Evolutionary conservation across 768 basidiomycete species (phyloP).

Genomic region (Melanogaster broomeanus): DNA sequence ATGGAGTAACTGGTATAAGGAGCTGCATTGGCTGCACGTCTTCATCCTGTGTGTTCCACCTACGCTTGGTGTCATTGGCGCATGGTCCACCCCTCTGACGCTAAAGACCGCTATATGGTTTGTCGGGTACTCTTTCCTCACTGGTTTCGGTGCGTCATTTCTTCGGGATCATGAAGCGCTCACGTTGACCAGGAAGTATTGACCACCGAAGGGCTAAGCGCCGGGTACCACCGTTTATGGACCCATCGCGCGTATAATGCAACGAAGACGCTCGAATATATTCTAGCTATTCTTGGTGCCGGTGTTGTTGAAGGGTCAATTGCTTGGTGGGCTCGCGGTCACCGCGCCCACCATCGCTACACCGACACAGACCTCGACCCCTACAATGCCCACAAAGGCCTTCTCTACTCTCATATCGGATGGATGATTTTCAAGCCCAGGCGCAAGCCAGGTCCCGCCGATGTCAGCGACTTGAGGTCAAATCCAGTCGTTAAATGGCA

Average conservation of each 20-base stretch:
- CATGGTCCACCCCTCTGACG: conserved; percentile 56
- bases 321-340: conserved; percentile 95
- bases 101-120: conserved; percentile 66
- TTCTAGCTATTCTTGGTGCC: conserved; percentile 79
- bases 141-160: conserved; percentile 65
- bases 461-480: conserved; percentile 79
- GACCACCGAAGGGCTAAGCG: conserved; percentile 69
- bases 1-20: conserved; percentile 52
- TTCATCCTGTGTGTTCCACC: conserved; percentile 70
- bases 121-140: conserved; percentile 64
- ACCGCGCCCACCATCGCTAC: conserved; percentile 93
- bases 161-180: neutral
- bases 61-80: conserved; percentile 66
- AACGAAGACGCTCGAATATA: conserved; percentile 76
- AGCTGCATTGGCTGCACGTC: conserved; percentile 73
- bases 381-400: conserved; percentile 85
- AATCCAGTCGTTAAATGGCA: conserved; percentile 82
- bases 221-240: conserved; percentile 95
- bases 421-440: conserved; percentile 92
- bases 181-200: neutral
- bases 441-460: conserved; percentile 81
- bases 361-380: conserved; percentile 95
- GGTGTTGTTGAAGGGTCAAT: conserved; percentile 94
- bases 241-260: conserved; percentile 94
- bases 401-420: conserved; percentile 80